Conservation (phyloP, 2,329 filamentous ascomycete species). For the Cladophialophora immunda region DNA sequence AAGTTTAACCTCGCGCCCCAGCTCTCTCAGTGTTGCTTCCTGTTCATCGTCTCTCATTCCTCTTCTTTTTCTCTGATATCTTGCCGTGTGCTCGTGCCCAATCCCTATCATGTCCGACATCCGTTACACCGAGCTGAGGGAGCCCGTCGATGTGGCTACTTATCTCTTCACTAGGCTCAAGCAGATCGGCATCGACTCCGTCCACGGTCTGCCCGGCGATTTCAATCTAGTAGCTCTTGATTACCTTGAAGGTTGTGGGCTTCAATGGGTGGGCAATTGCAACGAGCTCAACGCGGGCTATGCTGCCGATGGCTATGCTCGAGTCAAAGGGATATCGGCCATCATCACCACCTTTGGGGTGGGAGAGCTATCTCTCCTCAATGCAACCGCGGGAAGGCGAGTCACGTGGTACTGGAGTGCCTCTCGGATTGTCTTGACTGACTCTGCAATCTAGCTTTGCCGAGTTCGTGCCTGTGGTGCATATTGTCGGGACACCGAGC, state of each 20-base stretch:
- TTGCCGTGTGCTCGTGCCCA: not conserved
- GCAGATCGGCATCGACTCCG: conserved; percentile 59
- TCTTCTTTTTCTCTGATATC: not conserved
- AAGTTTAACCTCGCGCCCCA: not conserved
- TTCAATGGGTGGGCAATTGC: conserved; percentile 68
- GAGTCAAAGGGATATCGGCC: conserved; percentile 55
- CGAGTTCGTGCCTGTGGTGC: conserved; percentile 66
- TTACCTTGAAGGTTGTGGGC: conserved; percentile 62
- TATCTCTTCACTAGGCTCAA: conserved; percentile 61
- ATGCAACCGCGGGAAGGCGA: conserved; percentile 57
- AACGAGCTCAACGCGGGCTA: conserved; percentile 74
- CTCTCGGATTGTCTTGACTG: conserved; percentile 1
- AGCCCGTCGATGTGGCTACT: conserved; percentile 57
- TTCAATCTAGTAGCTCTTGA: conserved; percentile 59
- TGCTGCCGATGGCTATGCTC: conserved; percentile 81
- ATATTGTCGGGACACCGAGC: conserved; percentile 66
- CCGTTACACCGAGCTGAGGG: conserved; percentile 53
- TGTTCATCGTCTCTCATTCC: not conserved
- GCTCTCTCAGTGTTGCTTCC: not conserved
- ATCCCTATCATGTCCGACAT: conserved; percentile 46
- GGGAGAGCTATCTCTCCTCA: conserved; percentile 55
- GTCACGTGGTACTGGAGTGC: conserved; percentile 55
- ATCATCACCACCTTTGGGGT: conserved; percentile 67
- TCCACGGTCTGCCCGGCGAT: conserved; percentile 63
- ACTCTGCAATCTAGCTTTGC: conserved; percentile 57